Base-by-base conservation (phyloP, 331 rosid genomes). In the Malus hybrid region DNA sequence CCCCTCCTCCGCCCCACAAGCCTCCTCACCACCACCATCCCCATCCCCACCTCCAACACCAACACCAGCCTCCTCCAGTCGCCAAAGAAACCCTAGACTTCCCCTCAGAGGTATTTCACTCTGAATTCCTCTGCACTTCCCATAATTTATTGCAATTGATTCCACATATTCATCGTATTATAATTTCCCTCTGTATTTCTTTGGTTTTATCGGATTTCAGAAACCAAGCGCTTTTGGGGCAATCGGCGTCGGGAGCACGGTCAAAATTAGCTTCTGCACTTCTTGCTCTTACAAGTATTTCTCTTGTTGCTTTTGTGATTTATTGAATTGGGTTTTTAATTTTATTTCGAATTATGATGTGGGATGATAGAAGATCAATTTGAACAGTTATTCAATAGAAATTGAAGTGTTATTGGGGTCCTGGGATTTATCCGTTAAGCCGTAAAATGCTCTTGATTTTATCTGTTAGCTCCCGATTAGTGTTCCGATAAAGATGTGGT, bases 221-320 rank as follows among this genome's bases (percentile, higher is more conserved):
- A 81, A 87, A 68, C 71, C 83, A 60, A 52, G 33, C 11, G 71
- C 0, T 15, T 8, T 79, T 32, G 90, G 87, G 66, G 88, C 76
- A 73, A 62, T 81, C 28, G 93, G 93, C 60, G 39, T 79, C 36
- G 91, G 93, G 60, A 87, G 85, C 84, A 84, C 88, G 34, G 86
- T 93, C 66, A 66, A 73, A 71, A 87, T 89, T 77, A 86, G 82
- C 57, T 89, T 79, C 82, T 88, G 94, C 66, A 79, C 98, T 50
- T 88, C 91, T 74, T 93, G 96, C 80, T 87, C 96, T 32, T 89
- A 91, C 83, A 89, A 65, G 98, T 88, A 69, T 3, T 9, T 19
- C 16, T 71, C 46, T 20, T 67, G 6, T 10, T 42, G 10, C 15
- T 2, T 18, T 22, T 58, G 22, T 28, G 39, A 19, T 20, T 60